These are phyloP conservation scores for Carex sylvatica DNA, from an alignment of 202 grass and related monocot species.

Conservation along the genomic window DNA sequence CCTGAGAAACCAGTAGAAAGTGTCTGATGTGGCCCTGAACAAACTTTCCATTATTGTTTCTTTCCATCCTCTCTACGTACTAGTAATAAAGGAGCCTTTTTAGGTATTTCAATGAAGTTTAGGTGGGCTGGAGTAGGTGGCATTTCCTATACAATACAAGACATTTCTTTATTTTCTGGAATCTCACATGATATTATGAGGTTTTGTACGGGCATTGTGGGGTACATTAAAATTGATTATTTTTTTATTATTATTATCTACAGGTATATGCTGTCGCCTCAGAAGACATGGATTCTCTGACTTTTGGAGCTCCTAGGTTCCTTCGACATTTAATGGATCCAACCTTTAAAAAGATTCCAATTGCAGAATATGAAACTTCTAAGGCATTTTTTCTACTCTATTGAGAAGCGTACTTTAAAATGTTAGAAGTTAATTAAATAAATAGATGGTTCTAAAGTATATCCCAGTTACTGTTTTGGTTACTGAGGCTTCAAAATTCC, in stretches of 20 bases:
- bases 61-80: not conserved
- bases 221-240: constrained; percentile 16
- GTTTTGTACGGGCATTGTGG: not conserved
- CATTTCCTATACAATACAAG: too few relatives aligned
- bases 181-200: not conserved
- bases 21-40: not conserved
- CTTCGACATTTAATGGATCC: constrained; percentile 86
- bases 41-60: not conserved
- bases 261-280: constrained; percentile 89
- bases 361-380: constrained; percentile 89
- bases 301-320: constrained; percentile 73
- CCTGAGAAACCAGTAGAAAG: not conserved
- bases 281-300: constrained; percentile 90
- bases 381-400: constrained; percentile 38
- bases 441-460: not conserved
- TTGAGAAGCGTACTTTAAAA: not conserved
- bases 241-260: constrained; percentile 19
- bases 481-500: not conserved
- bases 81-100: not conserved
- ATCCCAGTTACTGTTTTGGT: not conserved
- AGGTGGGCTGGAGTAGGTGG: not conserved
- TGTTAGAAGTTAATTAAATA: not conserved
- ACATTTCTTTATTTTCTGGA: not conserved
- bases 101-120: not conserved
- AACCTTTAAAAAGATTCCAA: constrained; percentile 73